These are phyloP conservation scores for Erysiphe neolycopersici DNA, from an alignment of 2,329 filamentous ascomycete species.

Conservation along the genomic window DNA sequence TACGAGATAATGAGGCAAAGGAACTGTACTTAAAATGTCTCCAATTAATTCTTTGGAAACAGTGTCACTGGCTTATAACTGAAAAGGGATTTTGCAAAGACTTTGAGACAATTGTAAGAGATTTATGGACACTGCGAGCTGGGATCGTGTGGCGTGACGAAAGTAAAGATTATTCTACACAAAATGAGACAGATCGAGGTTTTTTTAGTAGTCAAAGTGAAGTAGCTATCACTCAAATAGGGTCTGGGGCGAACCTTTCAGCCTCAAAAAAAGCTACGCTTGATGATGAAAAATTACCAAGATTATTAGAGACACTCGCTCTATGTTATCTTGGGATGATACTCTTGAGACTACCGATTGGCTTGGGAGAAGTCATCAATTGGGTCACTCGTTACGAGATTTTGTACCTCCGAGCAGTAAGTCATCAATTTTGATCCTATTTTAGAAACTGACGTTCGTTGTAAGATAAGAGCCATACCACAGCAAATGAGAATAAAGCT, in stretches of 20 bases:
- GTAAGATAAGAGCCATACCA: conserved; percentile 28
- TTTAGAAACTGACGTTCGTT: not conserved
- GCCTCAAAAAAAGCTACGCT: not conserved
- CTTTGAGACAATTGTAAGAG: conserved; percentile 52
- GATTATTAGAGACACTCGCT: conserved; percentile 45
- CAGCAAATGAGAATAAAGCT: conserved; percentile 37
- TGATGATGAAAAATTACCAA: conserved; percentile 22
- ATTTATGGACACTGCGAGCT: conserved; percentile 48
- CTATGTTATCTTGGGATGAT: conserved; percentile 59
- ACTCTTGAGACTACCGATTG: conserved; percentile 50
- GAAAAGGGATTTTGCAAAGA: conserved; percentile 39
- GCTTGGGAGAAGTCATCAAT: conserved; percentile 40
- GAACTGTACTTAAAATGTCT: conserved; percentile 62
- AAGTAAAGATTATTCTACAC: conserved; percentile 12
- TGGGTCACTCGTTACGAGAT: conserved; percentile 45
- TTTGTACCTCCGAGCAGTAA: conserved; percentile 41
- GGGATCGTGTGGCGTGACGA: conserved; percentile 16
- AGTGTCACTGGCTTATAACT: conserved; percentile 46
- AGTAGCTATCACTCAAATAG: conserved; percentile 11
- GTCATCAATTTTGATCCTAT: conserved; percentile 7
- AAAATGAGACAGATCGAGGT: conserved; percentile 10
- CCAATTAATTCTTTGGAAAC: conserved; percentile 63
- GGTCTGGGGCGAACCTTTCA: conserved; percentile 11
- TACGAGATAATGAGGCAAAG: conserved; percentile 39
- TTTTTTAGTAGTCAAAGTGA: conserved; percentile 15